These are phyloP conservation scores for Venturia pyrina DNA, from an alignment of 2,329 filamentous ascomycete genomes.

Conservation along the genomic window DNA sequence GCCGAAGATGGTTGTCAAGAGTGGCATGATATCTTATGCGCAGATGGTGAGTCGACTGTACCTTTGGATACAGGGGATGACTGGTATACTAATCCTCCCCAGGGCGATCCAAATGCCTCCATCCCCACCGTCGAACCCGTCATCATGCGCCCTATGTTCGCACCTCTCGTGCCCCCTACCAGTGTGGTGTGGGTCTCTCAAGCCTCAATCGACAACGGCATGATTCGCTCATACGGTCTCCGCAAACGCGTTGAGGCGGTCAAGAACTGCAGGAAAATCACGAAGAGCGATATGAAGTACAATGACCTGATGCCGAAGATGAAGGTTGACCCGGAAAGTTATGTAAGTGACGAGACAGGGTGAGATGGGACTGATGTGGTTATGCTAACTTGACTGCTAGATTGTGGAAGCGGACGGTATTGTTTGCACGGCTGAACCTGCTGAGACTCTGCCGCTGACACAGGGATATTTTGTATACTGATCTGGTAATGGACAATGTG, in stretches of 20 bases:
- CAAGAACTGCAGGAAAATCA: conserved; percentile 60
- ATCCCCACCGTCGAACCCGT: conserved; percentile 85
- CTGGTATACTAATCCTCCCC: background rate
- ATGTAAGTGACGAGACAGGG: conserved; percentile 38
- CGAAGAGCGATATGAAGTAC: conserved; percentile 84
- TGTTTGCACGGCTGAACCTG: conserved; percentile 63
- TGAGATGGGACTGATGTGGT: background rate
- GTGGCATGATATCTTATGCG: conserved; percentile 70
- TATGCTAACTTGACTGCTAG: conserved; percentile 19
- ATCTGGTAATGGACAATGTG: background rate
- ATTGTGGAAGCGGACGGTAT: conserved; percentile 73
- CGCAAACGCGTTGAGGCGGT: conserved; percentile 74
- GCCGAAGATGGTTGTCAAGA: conserved; percentile 72
- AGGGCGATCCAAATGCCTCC: conserved; percentile 43
- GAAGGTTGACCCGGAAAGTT: conserved; percentile 85
- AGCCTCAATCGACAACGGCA: conserved; percentile 56
- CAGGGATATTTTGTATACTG: conserved; percentile 71
- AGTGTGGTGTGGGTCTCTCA: conserved; percentile 78
- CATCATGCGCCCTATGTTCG: conserved; percentile 79
- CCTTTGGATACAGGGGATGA: background rate
- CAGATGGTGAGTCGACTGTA: conserved; percentile 56
- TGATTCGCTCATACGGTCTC: conserved; percentile 61
- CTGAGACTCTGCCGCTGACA: conserved; percentile 60
- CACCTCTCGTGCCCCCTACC: conserved; percentile 57
- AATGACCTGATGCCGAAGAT: conserved; percentile 78